Conservation (phyloP, 768 basidiomycete genomes). For the Scleroderma bovista region DNA sequence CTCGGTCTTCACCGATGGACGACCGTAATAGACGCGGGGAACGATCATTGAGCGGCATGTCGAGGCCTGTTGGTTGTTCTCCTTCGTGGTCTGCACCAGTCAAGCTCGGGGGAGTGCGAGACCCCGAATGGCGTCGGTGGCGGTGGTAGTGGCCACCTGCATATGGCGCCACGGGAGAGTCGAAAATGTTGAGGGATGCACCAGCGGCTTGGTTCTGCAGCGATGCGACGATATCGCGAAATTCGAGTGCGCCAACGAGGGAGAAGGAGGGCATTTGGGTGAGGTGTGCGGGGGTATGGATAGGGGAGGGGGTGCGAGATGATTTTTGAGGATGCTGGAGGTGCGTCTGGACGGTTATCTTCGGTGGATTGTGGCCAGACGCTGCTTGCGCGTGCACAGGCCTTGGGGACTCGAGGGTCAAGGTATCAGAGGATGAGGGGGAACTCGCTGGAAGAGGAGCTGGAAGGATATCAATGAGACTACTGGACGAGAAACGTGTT, state of each 20-base stretch:
- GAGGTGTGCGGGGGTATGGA: constrained; percentile 32
- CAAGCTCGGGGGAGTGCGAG: constrained; percentile 25
- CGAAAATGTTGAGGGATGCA: constrained; percentile 57
- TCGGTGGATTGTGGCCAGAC: constrained; percentile 35
- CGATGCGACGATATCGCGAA: constrained; percentile 83
- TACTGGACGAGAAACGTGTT: background rate
- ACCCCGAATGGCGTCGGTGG: constrained; percentile 24
- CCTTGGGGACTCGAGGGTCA: constrained; percentile 26
- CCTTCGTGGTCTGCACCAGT: constrained; percentile 22
- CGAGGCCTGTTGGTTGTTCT: constrained; percentile 55
- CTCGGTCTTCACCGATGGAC: constrained; percentile 17
- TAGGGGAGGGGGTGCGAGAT: constrained; percentile 46
- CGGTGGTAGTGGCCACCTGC: constrained; percentile 70
- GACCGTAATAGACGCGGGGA: constrained; percentile 32
- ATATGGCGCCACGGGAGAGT: constrained; percentile 63
- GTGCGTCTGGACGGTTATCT: constrained; percentile 32
- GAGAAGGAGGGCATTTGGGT: constrained; percentile 78
- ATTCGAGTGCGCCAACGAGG: constrained; percentile 92
- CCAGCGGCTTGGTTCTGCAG: constrained; percentile 65
- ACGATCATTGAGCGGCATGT: constrained; percentile 49
- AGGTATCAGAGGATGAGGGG: constrained; percentile 1
- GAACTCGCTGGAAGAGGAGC: constrained; percentile 1
- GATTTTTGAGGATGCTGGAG: constrained; percentile 36
- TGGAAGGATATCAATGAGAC: constrained; percentile 9
- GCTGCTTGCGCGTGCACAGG: constrained; percentile 33